Conservation (phyloP, 2,329 filamentous ascomycete genomes). For the Penicillium sp. region DNA sequence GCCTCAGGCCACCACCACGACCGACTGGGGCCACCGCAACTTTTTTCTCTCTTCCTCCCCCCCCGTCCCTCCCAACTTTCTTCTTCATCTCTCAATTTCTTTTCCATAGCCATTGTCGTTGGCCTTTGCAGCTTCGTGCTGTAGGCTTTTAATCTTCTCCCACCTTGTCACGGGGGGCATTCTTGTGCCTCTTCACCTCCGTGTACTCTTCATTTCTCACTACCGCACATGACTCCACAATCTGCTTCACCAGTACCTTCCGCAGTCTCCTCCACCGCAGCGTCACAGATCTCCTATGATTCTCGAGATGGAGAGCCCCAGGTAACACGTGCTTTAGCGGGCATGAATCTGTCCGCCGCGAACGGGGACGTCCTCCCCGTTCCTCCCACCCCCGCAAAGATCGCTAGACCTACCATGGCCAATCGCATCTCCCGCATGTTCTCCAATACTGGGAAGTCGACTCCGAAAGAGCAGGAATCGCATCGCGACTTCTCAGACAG, state of each 20-base stretch:
- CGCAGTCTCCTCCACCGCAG: conserved; percentile 35
- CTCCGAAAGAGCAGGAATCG: conserved; percentile 25
- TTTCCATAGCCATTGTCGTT: no score
- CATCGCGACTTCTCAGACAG: conserved; percentile 33
- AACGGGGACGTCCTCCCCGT: conserved; percentile 30
- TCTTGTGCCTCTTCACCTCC: no score
- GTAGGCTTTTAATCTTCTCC: no score
- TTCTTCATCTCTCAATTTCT: no score
- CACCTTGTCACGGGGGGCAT: no score
- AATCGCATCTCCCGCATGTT: conserved; percentile 42
- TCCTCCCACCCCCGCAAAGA: conserved; percentile 25
- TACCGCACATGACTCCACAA: conserved; percentile 37
- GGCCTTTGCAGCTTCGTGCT: no score
- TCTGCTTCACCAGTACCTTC: conserved; percentile 38
- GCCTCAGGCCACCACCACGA: no score
- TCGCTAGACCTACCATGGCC: conserved; percentile 37
- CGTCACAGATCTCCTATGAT: conserved; percentile 35
- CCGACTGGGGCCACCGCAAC: no score
- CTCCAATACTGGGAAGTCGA: conserved; percentile 31
- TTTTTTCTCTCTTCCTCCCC: no score
- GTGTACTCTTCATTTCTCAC: conserved; percentile 14
- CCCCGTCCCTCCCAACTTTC: no score
- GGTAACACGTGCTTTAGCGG: conserved; percentile 39
- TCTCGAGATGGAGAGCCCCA: conserved; percentile 32
- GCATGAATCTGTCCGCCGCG: conserved; percentile 33